These are phyloP conservation scores for Axilococcus clingmanii DNA, from an alignment of 139 green algal genomes.

Conservation along the genomic window DNA sequence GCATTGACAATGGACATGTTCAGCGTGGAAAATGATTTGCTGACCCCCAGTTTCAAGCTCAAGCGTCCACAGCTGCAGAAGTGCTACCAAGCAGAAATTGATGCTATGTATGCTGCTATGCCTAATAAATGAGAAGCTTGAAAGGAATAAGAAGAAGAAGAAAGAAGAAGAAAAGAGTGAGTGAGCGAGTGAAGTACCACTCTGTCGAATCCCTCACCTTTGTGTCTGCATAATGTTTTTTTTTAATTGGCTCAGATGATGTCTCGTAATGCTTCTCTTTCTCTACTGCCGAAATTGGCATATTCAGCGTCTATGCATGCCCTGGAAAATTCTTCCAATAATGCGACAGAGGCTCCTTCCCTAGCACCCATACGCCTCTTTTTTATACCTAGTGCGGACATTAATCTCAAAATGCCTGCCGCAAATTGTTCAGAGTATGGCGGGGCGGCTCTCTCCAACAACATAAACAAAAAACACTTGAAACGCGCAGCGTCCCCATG, in stretches of 20 bases:
- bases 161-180: too few species aligned
- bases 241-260: too few species aligned
- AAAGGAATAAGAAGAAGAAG: too few species aligned
- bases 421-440: conserved; percentile 39
- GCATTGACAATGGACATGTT: conserved; percentile 38
- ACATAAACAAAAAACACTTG: conserved; percentile 30
- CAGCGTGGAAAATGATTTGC: conserved; percentile 62
- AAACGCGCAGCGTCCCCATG: conserved; percentile 28
- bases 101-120: conserved; percentile 34
- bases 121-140: too few species aligned
- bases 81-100: conserved; percentile 29
- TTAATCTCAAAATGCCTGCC: background rate
- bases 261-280: too few species aligned
- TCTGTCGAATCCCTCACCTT: too few species aligned
- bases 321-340: conserved; percentile 30
- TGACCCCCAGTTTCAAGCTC: conserved; percentile 91
- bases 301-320: conserved; percentile 3
- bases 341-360: conserved; percentile 12
- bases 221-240: too few species aligned
- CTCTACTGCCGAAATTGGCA: background rate
- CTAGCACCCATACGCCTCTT: conserved; percentile 10
- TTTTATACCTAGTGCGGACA: background rate
- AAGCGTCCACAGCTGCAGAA: conserved; percentile 50
- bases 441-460: conserved; percentile 21
- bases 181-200: too few species aligned